Percentiles rank a stretch among this genome's conserved stretches.
Evolutionary conservation across 106 monocot genomes (phyloP).

Genomic region (Platanthera zijinensis): DNA sequence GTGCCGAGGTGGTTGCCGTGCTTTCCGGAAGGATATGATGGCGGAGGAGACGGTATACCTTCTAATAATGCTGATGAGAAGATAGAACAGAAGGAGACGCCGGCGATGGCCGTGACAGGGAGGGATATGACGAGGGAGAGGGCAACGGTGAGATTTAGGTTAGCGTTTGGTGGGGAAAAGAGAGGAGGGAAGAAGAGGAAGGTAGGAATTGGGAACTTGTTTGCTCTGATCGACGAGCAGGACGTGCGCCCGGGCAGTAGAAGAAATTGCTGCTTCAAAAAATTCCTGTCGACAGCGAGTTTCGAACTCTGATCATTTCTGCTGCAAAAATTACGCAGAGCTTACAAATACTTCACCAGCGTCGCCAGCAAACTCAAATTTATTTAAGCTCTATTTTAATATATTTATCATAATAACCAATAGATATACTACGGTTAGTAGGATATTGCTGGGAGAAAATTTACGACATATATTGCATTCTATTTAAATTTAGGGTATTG

Average conservation of each 20-base stretch:
- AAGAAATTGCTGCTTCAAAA: too few relatives aligned
- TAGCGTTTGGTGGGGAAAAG: background rate
- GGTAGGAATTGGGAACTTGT: background rate
- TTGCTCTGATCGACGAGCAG: too few relatives aligned
- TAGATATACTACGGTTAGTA: too few relatives aligned
- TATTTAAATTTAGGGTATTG: too few relatives aligned
- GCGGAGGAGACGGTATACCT: background rate
- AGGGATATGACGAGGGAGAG: background rate
- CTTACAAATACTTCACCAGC: background rate
- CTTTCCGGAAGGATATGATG: slow-evolving; percentile 27
- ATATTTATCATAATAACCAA: too few relatives aligned
- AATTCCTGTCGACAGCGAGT: background rate
- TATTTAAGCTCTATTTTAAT: too few relatives aligned
- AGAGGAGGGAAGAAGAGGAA: background rate
- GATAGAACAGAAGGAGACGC: background rate
- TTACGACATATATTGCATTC: too few relatives aligned
- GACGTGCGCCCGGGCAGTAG: too few relatives aligned
- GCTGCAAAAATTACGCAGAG: background rate
- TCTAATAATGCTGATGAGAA: background rate
- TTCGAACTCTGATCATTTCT: background rate
- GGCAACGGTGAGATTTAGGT: background rate
- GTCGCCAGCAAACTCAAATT: background rate
- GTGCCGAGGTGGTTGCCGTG: slow-evolving; percentile 66
- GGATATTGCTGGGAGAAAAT: too few relatives aligned
- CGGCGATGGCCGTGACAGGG: background rate